These are phyloP conservation scores for Penicillium sp. DNA, from an alignment of 2,329 filamentous ascomycete genomes.

Conservation along the genomic window DNA sequence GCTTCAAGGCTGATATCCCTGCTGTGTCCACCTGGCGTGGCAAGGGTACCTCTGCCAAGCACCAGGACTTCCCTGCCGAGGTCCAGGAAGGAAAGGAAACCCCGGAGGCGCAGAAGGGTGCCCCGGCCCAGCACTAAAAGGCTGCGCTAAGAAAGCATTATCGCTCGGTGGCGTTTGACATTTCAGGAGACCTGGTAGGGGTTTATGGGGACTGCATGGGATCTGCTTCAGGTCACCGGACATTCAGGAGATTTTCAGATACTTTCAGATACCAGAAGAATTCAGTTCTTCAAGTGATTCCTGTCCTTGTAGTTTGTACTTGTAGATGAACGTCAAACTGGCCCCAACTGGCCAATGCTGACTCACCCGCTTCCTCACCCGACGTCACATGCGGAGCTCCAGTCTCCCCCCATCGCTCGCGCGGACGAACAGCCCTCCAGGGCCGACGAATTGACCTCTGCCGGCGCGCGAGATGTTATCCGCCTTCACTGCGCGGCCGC, in stretches of 20 bases:
- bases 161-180: too few relatives aligned
- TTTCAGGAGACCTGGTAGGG: too few relatives aligned
- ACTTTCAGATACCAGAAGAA: slow-evolving; percentile 18
- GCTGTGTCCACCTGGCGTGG: slow-evolving; percentile 95
- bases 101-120: neutral
- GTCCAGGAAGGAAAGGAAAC: slow-evolving; percentile 10
- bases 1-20: slow-evolving; percentile 85
- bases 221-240: too few relatives aligned
- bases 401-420: neutral
- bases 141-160: too few relatives aligned
- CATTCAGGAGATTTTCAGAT: too few relatives aligned
- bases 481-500: slow-evolving; percentile 91
- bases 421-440: slow-evolving; percentile 5
- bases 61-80: slow-evolving; percentile 54
- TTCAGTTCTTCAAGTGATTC: too few relatives aligned
- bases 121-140: too few relatives aligned
- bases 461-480: slow-evolving; percentile 72
- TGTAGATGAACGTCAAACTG: neutral
- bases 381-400: slow-evolving; percentile 12
- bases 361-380: slow-evolving; percentile 7
- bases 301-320: too few relatives aligned
- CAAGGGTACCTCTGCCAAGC: slow-evolving; percentile 88
- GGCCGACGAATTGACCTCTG: slow-evolving; percentile 16
- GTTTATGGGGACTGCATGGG: too few relatives aligned
- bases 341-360: slow-evolving; percentile 1